Evolutionary conservation across 305 asterid species (phyloP), one percentile per base, ranked within the genome.

Genomic region (Solanum hybrid): DNA sequence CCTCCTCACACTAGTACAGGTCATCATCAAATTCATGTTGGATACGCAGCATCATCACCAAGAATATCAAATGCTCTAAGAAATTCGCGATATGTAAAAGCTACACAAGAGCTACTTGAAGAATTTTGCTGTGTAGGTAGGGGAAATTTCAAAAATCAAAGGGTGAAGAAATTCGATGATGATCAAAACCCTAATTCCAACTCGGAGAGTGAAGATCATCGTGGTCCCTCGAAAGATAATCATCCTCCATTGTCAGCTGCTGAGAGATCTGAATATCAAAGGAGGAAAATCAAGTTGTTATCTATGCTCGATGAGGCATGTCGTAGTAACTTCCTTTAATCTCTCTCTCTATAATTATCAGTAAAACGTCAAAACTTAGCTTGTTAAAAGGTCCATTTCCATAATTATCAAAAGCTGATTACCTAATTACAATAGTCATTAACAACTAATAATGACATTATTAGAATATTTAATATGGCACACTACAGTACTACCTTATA

Each of bases 271-370:
- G 98, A 96, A 41, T 87, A 91, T 88, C 98, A 96, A 87, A 93
- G 96, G 93, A 94, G 93, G 82, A 96, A 96, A 92, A 91, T 92
- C 91, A 95, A 94, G 91, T 92, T 96, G n/a, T 82, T 95, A 38
- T 92, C 96, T 68, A 93, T 96, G 96, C 96, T 95, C 86, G 97
- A 96, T 91, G 98, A 96, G 98, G 98, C 92, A 91, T 79, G 91
- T 79, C 57, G 2, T 80, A 37, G n/a, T 89, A 24, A 29, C 37
- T 82, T 86, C 79, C 33, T 57, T 32, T 57, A 15, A 89, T 37
- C 78, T 39, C 76, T 84, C 81, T 79, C 87, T 75, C 17, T 79
- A 29, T 24, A n/a, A 73, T 22, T 37, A 27, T 83, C 39, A 70
- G 38, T 38, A 73, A 76, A 75, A 72, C 76, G 86, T 29, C 75